Conservation (phyloP, 257 asterid species). For the Solanum piurae region DNA sequence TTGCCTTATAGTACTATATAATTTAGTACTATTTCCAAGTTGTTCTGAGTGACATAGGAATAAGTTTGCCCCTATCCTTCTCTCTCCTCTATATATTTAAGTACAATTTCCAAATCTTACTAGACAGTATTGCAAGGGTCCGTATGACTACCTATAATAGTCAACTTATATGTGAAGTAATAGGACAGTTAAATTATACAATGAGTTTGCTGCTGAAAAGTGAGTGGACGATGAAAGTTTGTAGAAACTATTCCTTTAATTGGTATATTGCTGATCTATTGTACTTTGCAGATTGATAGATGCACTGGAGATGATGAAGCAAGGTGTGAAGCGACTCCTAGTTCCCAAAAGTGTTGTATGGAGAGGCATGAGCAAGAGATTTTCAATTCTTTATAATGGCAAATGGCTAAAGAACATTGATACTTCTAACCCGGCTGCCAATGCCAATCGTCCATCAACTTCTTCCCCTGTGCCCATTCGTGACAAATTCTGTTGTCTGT, state of each 20-base stretch:
- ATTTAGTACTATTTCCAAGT: not conserved
- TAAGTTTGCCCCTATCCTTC: not conserved
- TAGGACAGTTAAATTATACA: not conserved
- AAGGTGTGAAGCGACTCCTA: constrained; percentile 88
- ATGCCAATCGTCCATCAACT: constrained; percentile 32
- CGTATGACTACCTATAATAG: not conserved
- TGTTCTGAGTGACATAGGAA: not conserved
- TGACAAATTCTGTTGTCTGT: constrained; percentile 77
- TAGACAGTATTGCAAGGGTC: not conserved
- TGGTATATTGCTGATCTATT: not conserved
- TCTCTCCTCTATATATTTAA: not conserved
- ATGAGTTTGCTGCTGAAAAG: not conserved
- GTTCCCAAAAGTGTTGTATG: constrained; percentile 79
- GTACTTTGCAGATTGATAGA: constrained; percentile 65
- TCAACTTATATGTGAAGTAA: not conserved
- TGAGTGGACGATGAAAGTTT: not conserved
- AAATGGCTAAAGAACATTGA: constrained; percentile 75
- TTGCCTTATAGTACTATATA: not conserved
- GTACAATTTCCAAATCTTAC: not conserved
- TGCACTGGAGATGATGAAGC: constrained; percentile 98
- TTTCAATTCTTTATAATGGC: constrained; percentile 74
- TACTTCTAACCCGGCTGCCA: constrained; percentile 22
- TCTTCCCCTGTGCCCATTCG: constrained; percentile 46
- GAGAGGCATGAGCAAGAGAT: constrained; percentile 95
- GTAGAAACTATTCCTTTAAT: not conserved